Evolutionary conservation across 1,284 basidiomycete species (phyloP).

Genomic region (Cystobasidium sp.): DNA sequence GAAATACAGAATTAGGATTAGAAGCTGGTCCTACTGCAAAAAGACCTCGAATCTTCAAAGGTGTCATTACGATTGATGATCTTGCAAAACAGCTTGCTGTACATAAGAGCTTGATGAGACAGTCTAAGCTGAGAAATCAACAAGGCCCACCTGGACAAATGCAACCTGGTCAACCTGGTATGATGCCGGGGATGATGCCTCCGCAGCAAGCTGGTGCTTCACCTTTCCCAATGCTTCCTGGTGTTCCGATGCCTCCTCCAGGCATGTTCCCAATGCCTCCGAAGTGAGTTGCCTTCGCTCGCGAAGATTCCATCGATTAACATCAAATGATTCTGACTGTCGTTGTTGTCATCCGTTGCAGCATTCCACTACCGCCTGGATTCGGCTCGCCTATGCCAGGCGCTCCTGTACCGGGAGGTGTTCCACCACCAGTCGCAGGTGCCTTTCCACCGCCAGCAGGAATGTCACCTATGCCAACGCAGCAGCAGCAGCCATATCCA

Average conservation of each 20-base stretch:
- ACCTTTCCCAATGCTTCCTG: constrained; percentile 50
- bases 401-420: constrained; percentile 56
- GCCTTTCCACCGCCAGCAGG: constrained; percentile 34
- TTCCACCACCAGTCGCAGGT: constrained; percentile 58
- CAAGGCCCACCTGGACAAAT: constrained; percentile 30
- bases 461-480: constrained; percentile 49
- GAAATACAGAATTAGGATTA: constrained; percentile 87
- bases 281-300: constrained; percentile 52
- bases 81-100: constrained; percentile 81
- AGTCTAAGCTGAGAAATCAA: constrained; percentile 60
- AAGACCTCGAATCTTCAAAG: constrained; percentile 81
- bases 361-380: constrained; percentile 44
- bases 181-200: constrained; percentile 63
- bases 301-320: constrained; percentile 59
- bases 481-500: constrained; percentile 51
- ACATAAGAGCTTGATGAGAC: constrained; percentile 90
- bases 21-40: constrained; percentile 73
- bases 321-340: not conserved
- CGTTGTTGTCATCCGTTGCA: constrained; percentile 44
- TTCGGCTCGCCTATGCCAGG: constrained; percentile 51
- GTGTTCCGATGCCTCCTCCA: constrained; percentile 51
- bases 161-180: constrained; percentile 54
- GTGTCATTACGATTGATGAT: constrained; percentile 77
- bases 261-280: constrained; percentile 51
- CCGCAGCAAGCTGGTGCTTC: constrained; percentile 58